These are phyloP conservation scores for Pterocarpus macrocarpus DNA, from an alignment of 306 rosid genomes.

Conservation along the genomic window DNA sequence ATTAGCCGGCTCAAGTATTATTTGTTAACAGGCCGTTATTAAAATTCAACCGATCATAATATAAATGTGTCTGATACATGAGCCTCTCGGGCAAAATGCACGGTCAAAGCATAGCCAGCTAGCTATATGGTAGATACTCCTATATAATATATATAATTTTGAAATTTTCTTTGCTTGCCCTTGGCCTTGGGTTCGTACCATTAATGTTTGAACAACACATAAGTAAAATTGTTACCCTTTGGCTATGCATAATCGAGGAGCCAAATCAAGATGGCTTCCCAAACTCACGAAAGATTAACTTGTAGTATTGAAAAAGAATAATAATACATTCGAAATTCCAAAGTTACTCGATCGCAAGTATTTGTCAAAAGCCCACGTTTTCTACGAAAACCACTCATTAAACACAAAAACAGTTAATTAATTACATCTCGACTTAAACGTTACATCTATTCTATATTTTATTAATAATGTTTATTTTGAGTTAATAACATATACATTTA, in stretches of 20 bases:
- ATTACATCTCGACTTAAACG: too few relatives aligned
- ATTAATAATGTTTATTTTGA: too few relatives aligned
- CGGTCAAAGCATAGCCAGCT: neutral
- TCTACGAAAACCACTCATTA: constrained; percentile 29
- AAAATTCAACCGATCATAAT: too few relatives aligned
- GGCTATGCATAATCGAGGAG: constrained; percentile 37
- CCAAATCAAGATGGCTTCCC: constrained; percentile 34
- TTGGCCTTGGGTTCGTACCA: neutral
- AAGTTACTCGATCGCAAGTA: neutral
- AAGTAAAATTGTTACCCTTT: constrained; percentile 26
- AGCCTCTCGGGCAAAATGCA: constrained; percentile 1
- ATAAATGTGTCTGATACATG: neutral
- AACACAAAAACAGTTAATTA: too few relatives aligned
- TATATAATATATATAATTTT: too few relatives aligned
- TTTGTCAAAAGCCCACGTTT: constrained; percentile 37
- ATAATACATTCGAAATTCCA: neutral
- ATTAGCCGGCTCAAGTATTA: neutral
- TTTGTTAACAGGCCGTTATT: too few relatives aligned
- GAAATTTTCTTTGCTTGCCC: constrained; percentile 12
- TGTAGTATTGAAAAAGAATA: neutral
- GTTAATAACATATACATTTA: too few relatives aligned
- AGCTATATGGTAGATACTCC: too few relatives aligned
- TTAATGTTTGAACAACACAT: neutral
- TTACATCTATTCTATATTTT: too few relatives aligned
- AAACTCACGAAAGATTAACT: constrained; percentile 27